Evolutionary conservation across 2,329 filamentous ascomycete genomes (phyloP).

Genomic region (Didymella pinodella): DNA sequence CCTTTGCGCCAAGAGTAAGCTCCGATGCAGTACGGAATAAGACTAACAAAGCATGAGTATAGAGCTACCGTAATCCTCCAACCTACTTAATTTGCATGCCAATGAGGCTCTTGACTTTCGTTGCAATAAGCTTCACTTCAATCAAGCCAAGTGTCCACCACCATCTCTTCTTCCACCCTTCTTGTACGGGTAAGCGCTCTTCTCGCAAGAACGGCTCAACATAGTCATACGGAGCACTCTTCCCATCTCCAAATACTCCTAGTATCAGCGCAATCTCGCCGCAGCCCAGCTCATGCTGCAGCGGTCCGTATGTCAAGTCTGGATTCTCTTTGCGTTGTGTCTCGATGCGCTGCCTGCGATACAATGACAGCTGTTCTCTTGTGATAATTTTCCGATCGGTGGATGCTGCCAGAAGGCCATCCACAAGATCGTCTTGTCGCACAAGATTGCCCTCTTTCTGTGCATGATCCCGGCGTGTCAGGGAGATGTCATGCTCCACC

Average conservation of each 20-base stretch:
- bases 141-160: slow-evolving; percentile 24
- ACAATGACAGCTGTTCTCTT: slow-evolving; percentile 1
- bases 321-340: slow-evolving; percentile 15
- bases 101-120: slow-evolving; percentile 13
- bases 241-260: slow-evolving; percentile 18
- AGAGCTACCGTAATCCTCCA: neutral
- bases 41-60: neutral
- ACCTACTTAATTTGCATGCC: slow-evolving; percentile 6
- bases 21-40: neutral
- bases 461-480: slow-evolving; percentile 17
- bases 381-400: slow-evolving; percentile 9
- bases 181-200: slow-evolving; percentile 21
- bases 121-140: slow-evolving; percentile 16
- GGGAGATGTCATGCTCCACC: slow-evolving; percentile 20
- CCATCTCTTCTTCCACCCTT: slow-evolving; percentile 20
- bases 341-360: slow-evolving; percentile 16
- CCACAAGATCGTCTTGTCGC: slow-evolving; percentile 8
- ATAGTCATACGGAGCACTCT: slow-evolving; percentile 9
- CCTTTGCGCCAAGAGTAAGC: neutral
- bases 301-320: slow-evolving; percentile 11
- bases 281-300: slow-evolving; percentile 17
- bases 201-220: slow-evolving; percentile 13
- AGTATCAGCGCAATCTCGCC: slow-evolving; percentile 20
- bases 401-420: slow-evolving; percentile 8
- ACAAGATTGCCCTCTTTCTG: slow-evolving; percentile 18